phyloP scores from a whole-genome alignment of 441 rosid species.

The Geranium incanum region DNA sequence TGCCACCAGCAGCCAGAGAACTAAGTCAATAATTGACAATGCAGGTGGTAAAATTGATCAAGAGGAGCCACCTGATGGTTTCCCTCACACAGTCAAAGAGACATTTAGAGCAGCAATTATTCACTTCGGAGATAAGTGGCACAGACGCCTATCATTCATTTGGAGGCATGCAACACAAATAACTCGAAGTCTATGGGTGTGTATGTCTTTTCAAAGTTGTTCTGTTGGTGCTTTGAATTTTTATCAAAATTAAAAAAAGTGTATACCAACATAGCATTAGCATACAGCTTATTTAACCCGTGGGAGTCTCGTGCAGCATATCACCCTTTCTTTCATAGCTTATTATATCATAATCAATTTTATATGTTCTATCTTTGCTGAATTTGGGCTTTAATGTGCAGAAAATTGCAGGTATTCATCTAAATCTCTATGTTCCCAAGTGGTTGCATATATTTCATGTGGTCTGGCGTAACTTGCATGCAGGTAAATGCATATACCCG shows the following conservation, averaged over 20 bases:
- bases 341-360: background rate
- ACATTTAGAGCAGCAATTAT: slow-evolving; percentile 62
- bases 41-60: slow-evolving; percentile 35
- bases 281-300: background rate
- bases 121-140: slow-evolving; percentile 64
- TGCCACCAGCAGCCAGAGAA: slow-evolving; percentile 33
- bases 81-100: slow-evolving; percentile 61
- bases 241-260: background rate
- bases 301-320: background rate
- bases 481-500: slow-evolving; percentile 45
- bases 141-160: slow-evolving; percentile 62
- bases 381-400: slow-evolving; percentile 43
- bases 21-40: slow-evolving; percentile 36
- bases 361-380: slow-evolving; percentile 14
- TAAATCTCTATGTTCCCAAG: slow-evolving; percentile 73
- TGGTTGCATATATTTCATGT: slow-evolving; percentile 59
- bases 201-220: slow-evolving; percentile 23
- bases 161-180: slow-evolving; percentile 47
- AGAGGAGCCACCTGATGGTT: slow-evolving; percentile 47
- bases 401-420: slow-evolving; percentile 61
- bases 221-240: background rate
- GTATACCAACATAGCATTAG: background rate
- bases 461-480: slow-evolving; percentile 62
- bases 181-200: slow-evolving; percentile 65
- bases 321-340: background rate